Evolutionary conservation across 352 stramenopile genomes (phyloP).

Genomic region (Phytopythium cucurbitacearum): DNA sequence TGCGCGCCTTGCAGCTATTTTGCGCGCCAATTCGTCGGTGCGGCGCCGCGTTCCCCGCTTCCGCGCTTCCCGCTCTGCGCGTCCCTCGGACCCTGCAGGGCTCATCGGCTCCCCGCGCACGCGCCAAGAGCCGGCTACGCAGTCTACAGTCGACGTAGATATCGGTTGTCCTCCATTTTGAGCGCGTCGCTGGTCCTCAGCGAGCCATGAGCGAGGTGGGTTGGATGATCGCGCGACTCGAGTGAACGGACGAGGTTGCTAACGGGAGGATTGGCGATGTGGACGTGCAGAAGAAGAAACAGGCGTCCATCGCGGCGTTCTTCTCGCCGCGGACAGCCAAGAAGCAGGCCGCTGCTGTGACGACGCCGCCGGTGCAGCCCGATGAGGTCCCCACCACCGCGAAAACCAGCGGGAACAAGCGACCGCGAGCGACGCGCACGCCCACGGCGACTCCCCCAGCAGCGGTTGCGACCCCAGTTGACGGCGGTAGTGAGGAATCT

Average conservation of each 20-base stretch:
- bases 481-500: no score
- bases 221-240: background rate
- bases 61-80: no score
- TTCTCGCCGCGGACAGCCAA: conserved; percentile 55
- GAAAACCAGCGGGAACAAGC: conserved; percentile 15
- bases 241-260: no score
- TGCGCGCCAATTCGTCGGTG: no score
- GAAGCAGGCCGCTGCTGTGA: conserved; percentile 10
- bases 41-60: no score
- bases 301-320: conserved; percentile 74
- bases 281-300: conserved; percentile 46
- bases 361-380: background rate
- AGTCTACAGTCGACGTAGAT: no score
- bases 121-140: no score
- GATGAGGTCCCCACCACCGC: conserved; percentile 5
- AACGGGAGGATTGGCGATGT: background rate
- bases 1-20: no score
- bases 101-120: no score
- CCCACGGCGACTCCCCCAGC: background rate
- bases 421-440: conserved; percentile 1
- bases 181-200: no score
- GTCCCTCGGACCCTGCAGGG: no score
- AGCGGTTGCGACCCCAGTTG: conserved; percentile 6
- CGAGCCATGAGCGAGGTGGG: conserved; percentile 16
- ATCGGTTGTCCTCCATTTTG: no score